These are phyloP conservation scores for Tricholoma bakamatsutake DNA, from an alignment of 768 basidiomycete genomes.

Conservation along the genomic window DNA sequence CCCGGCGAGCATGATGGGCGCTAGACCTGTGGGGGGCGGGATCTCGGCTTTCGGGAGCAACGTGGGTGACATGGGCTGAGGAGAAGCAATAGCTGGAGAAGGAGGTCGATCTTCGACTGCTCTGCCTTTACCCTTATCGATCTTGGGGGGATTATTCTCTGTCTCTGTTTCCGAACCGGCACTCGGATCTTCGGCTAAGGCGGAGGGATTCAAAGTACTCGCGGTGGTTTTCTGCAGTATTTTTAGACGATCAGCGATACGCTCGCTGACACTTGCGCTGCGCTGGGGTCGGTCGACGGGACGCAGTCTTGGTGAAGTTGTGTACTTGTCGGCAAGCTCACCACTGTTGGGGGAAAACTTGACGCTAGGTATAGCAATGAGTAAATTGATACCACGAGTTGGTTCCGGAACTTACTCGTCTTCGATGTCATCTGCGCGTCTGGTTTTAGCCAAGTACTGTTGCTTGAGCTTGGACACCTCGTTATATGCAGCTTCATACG, in stretches of 20 bases:
- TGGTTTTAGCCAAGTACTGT: constrained; percentile 69
- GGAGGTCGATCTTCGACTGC: constrained; percentile 37
- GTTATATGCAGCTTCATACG: constrained; percentile 63
- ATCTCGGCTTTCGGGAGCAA: constrained; percentile 42
- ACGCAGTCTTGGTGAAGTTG: constrained; percentile 65
- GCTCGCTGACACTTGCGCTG: constrained; percentile 79
- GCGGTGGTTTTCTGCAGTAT: constrained; percentile 64
- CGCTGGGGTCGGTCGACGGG: constrained; percentile 60
- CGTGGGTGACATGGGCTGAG: constrained; percentile 59
- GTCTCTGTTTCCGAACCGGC: constrained; percentile 17
- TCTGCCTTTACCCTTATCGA: constrained; percentile 85
- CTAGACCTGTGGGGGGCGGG: constrained; percentile 30
- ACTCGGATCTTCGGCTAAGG: constrained; percentile 26
- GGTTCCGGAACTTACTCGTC: constrained; percentile 69
- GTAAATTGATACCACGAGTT: not conserved
- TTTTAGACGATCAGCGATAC: constrained; percentile 77
- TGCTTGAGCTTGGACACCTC: constrained; percentile 73
- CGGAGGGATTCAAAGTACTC: constrained; percentile 27
- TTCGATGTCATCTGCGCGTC: constrained; percentile 86
- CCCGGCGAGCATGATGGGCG: constrained; percentile 70
- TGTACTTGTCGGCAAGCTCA: constrained; percentile 65
- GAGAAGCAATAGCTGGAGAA: constrained; percentile 39
- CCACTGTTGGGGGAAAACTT: constrained; percentile 76
- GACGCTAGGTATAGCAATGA: constrained; percentile 41
- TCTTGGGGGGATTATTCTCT: constrained; percentile 37